Evolutionary conservation across 495 filamentous ascomycete genomes (phyloP).

Genomic region (Penicillium turbatum): DNA sequence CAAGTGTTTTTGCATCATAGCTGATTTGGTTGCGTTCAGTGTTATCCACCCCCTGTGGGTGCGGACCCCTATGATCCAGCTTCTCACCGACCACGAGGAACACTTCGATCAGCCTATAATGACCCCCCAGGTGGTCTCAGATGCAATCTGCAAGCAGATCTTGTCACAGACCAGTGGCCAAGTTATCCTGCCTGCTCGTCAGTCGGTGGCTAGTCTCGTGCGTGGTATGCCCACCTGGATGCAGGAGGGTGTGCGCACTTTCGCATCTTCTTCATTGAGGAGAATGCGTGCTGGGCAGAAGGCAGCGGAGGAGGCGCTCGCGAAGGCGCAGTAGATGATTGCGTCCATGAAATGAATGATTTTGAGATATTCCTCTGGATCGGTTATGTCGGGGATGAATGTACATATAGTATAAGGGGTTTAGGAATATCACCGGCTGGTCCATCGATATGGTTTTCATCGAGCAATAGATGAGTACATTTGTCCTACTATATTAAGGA

Average conservation of each 20-base stretch:
- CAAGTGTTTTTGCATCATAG: too few species aligned
- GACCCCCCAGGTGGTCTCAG: constrained; percentile 34
- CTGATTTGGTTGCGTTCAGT: constrained; percentile 16
- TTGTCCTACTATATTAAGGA: too few species aligned
- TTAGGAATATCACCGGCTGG: neutral
- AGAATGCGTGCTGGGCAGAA: constrained; percentile 14
- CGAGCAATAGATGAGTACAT: neutral
- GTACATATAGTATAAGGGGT: neutral
- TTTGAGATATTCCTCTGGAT: neutral
- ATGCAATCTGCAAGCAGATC: constrained; percentile 42
- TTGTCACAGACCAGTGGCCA: constrained; percentile 40
- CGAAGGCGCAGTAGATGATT: neutral
- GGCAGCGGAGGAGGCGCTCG: neutral
- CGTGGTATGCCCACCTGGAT: constrained; percentile 40
- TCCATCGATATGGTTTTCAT: neutral
- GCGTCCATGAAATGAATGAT: neutral
- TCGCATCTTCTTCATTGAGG: constrained; percentile 21
- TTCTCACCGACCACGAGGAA: constrained; percentile 33
- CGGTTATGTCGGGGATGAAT: neutral
- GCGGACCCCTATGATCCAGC: constrained; percentile 43
- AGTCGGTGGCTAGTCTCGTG: constrained; percentile 26
- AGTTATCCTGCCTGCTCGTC: constrained; percentile 30
- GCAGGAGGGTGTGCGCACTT: constrained; percentile 34
- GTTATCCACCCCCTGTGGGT: constrained; percentile 46
- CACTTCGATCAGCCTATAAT: constrained; percentile 39